Base-by-base conservation (phyloP, 176 grass and related monocot species). In the Echinochloa phyllopogon region DNA sequence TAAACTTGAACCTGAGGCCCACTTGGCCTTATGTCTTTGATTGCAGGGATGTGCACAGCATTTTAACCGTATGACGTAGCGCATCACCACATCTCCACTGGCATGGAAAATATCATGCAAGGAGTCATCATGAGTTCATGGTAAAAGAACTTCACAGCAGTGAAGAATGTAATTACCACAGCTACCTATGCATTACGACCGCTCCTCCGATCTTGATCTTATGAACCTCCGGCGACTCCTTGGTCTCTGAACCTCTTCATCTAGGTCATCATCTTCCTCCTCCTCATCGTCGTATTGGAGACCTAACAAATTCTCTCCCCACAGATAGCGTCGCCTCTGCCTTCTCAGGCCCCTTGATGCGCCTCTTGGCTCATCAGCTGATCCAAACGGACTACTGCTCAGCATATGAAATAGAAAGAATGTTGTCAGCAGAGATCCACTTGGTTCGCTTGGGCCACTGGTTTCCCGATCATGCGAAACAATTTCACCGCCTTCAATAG, bases 261-360 rank as follows among this genome's bases (percentile, higher is more conserved):
- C 93, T 40, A 80, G n/a, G 40, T 86, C 84, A 21, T 81, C 85
- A 52, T 84, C 81, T 20, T 86, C 87, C 24, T 78, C 82, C 3
- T 87, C 85, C 0, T 82, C 87, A 74, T 87, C 70, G 10, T 88
- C 90, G 0, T 97, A 90, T 11, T 84, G 89, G n/a, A 92, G 79
- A 67, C 94, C 92, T 77, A 94, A 67, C 24, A 97, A 63, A 67
- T 92, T 97, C 89, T 97, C 94, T 67, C 87, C 91, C 91, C 91
- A 97, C 3, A 92, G 92, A 59, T 94, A 91, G 47, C 92, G 92
- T 11, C 89, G 87, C 55, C 91, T 94, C 69, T 91, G 89, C 74
- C 88, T 92, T 69, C 87, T 82, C 77, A 90, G 64, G 38, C 62
- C 82, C 43, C 86, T 84, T 65, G 82, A 87, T 24, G 84, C 67